Percentiles rank a stretch among this genome's conserved stretches.
Conservation (phyloP, 208 protist genomes). For the Trypanosoma vivax region DNA sequence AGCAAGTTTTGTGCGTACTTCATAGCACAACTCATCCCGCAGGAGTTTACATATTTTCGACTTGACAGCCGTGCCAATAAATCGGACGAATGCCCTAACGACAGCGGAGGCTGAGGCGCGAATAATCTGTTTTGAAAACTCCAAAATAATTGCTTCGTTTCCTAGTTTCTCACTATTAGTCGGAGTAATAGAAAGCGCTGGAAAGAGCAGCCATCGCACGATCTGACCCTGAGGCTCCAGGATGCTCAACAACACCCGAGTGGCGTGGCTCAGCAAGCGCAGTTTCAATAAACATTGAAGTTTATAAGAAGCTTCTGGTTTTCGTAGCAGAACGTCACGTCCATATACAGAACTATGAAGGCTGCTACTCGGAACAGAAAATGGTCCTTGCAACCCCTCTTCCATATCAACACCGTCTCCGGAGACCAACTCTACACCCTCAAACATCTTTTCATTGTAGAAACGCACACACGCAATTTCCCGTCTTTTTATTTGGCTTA, state of each 20-base stretch:
- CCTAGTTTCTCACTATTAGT: background rate
- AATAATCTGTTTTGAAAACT: conserved; percentile 8
- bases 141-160: background rate
- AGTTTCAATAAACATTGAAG: conserved; percentile 3
- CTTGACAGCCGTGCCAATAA: conserved; percentile 12
- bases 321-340: conserved; percentile 14
- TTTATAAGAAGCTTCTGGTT: conserved; percentile 3
- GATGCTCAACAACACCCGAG: conserved; percentile 10
- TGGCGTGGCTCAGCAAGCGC: conserved; percentile 9
- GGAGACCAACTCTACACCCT: conserved; percentile 14
- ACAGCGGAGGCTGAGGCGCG: background rate
- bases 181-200: background rate
- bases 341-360: too few relatives aligned
- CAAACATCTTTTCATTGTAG: conserved; percentile 20
- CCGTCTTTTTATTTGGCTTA: conserved; percentile 10
- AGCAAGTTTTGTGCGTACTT: conserved; percentile 25
- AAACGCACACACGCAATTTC: conserved; percentile 12
- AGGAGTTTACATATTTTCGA: conserved; percentile 18
- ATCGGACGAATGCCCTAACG: conserved; percentile 3
- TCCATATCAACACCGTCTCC: conserved; percentile 20
- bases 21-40: conserved; percentile 17
- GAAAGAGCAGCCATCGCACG: conserved; percentile 16
- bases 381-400: background rate
- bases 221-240: conserved; percentile 14
- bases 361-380: too few relatives aligned